Evolutionary conservation across 2,329 filamentous ascomycete species (phyloP).

Genomic region (Anthostomella pinea): DNA sequence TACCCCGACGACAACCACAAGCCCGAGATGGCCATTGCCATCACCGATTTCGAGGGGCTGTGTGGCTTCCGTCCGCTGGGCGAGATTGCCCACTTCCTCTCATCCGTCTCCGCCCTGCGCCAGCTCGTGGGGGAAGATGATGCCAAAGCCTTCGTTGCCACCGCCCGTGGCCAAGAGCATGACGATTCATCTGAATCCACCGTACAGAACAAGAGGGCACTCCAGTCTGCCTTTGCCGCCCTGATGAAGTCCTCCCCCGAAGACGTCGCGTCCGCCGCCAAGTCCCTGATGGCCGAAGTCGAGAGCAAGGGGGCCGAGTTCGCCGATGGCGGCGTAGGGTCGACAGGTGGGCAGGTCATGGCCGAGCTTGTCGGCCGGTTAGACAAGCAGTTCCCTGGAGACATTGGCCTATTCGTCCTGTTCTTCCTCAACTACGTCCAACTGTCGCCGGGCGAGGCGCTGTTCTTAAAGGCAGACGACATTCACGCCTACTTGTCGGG

Average conservation of each 20-base stretch:
- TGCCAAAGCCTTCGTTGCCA: constrained; percentile 52
- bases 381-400: constrained; percentile 79
- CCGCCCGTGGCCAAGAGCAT: constrained; percentile 51
- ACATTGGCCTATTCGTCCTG: constrained; percentile 90
- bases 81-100: constrained; percentile 79
- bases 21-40: constrained; percentile 97
- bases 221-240: constrained; percentile 72
- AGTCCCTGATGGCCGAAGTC: constrained; percentile 69
- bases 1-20: constrained; percentile 99
- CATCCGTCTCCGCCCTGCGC: constrained; percentile 59
- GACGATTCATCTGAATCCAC: constrained; percentile 35
- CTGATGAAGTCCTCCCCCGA: constrained; percentile 76
- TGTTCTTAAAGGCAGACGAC: constrained; percentile 95
- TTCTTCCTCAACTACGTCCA: constrained; percentile 98
- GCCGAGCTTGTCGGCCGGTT: constrained; percentile 74
- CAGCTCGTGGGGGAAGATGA: constrained; percentile 64
- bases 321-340: constrained; percentile 67
- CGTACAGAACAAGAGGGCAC: constrained; percentile 69
- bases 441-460: constrained; percentile 82
- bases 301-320: constrained; percentile 68
- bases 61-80: constrained; percentile 88
- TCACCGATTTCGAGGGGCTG: constrained; percentile 92
- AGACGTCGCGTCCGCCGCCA: constrained; percentile 61
- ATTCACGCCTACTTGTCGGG: constrained; percentile 93
- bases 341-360: constrained; percentile 67